Percentiles rank a stretch among this genome's conserved stretches.
Evolutionary conservation across 2,329 filamentous ascomycete species (phyloP).

Genomic region (Penicillium aurantiogriseum): DNA sequence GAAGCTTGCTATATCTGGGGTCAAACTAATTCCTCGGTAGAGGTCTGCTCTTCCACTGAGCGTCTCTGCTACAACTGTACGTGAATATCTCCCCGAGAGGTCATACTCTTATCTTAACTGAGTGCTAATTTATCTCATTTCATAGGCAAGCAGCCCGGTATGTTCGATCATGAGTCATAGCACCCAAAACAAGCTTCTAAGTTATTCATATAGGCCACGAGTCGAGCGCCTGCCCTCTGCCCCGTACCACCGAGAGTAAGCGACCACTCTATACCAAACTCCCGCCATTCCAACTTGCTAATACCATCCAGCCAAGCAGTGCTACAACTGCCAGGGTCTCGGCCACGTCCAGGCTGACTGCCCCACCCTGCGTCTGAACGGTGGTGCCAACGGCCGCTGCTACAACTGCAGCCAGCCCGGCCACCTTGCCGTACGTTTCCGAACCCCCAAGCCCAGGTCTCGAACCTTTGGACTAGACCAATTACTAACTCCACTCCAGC

Average conservation of each 20-base stretch:
- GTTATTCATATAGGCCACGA: slow-evolving; percentile 67
- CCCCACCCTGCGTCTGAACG: slow-evolving; percentile 89
- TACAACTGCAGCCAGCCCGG: slow-evolving; percentile 94
- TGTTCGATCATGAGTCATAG: slow-evolving; percentile 17
- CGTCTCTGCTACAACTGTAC: slow-evolving; percentile 99
- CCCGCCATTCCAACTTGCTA: slow-evolving; percentile 18
- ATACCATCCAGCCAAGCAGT: slow-evolving; percentile 76
- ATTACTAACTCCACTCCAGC: slow-evolving; percentile 47
- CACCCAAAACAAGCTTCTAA: slow-evolving; percentile 16
- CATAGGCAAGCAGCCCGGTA: slow-evolving; percentile 49
- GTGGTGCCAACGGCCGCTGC: slow-evolving; percentile 78
- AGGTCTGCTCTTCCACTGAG: slow-evolving; percentile 97
- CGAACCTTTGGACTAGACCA: background rate
- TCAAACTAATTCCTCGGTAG: slow-evolving; percentile 47
- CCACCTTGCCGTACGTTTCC: slow-evolving; percentile 75
- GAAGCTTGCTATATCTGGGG: background rate
- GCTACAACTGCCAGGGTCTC: slow-evolving; percentile 98
- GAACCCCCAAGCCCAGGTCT: background rate
- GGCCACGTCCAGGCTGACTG: slow-evolving; percentile 99
- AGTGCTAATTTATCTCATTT: slow-evolving; percentile 21
- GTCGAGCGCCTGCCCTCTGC: slow-evolving; percentile 94
- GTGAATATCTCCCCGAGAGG: slow-evolving; percentile 34
- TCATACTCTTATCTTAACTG: slow-evolving; percentile 11
- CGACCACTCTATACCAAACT: slow-evolving; percentile 11
- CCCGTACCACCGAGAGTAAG: slow-evolving; percentile 88